These are phyloP conservation scores for Anethum foeniculum DNA, from an alignment of 140 eudicot species.

Conservation along the genomic window DNA sequence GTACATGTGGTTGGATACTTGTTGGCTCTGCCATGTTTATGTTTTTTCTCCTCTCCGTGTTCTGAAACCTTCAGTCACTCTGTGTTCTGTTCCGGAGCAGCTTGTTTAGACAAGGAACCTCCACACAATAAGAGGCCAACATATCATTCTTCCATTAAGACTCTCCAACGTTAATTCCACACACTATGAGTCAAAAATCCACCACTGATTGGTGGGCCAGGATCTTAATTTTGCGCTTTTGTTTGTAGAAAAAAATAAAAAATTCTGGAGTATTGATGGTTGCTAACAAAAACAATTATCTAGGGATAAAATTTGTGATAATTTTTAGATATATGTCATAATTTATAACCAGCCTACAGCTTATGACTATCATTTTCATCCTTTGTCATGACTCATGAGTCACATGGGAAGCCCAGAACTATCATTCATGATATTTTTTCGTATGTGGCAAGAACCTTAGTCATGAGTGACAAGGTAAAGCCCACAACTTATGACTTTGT, in stretches of 20 bases:
- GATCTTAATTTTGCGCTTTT: neutral
- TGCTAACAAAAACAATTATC: neutral
- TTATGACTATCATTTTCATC: too few relatives aligned
- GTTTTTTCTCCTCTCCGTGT: neutral
- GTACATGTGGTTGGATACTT: conserved; percentile 12
- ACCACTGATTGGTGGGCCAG: neutral
- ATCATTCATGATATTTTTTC: too few relatives aligned
- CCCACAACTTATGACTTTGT: neutral
- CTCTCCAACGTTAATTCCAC: neutral
- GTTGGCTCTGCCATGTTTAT: neutral
- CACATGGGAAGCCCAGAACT: too few relatives aligned
- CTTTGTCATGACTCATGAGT: too few relatives aligned
- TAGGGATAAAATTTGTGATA: too few relatives aligned
- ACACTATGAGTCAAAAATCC: neutral
- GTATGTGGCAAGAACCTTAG: too few relatives aligned
- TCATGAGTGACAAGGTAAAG: neutral
- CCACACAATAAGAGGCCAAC: neutral
- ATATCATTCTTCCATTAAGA: neutral
- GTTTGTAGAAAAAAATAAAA: too few relatives aligned
- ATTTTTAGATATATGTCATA: too few relatives aligned
- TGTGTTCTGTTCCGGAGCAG: neutral
- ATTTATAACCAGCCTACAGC: too few relatives aligned
- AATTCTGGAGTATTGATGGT: neutral
- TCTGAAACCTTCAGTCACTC: neutral
- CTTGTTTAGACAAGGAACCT: neutral